Conservation (phyloP, 371 early-diverging fungal genomes). For the Batrachochytrium dendrobatidis region DNA sequence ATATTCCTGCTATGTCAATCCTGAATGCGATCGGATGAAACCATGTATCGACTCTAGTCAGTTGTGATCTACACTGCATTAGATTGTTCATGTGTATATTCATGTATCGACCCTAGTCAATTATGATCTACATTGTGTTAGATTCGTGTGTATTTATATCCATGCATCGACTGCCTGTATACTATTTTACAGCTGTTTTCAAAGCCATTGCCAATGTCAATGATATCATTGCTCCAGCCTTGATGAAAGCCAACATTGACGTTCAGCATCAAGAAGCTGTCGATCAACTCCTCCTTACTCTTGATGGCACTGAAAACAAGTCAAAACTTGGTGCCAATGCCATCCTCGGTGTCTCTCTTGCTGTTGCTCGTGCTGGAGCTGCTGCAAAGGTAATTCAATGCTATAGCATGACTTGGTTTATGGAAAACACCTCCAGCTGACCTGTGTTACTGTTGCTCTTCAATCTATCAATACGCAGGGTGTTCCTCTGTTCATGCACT, state of each 20-base stretch:
- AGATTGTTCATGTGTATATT: not conserved
- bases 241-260: slow-evolving; percentile 66
- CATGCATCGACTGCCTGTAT: not conserved
- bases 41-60: slow-evolving; percentile 1
- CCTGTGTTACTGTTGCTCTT: not conserved
- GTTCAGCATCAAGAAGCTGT: slow-evolving; percentile 81
- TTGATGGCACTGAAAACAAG: slow-evolving; percentile 94
- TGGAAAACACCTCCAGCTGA: too few species aligned
- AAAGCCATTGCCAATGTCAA: slow-evolving; percentile 93
- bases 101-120: too few species aligned
- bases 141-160: too few species aligned
- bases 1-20: not conserved
- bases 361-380: slow-evolving; percentile 94
- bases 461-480: slow-evolving; percentile 39
- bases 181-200: slow-evolving; percentile 69
- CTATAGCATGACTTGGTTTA: not conserved
- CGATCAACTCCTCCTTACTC: slow-evolving; percentile 82
- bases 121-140: too few species aligned
- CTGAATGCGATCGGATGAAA: not conserved
- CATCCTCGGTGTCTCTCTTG: slow-evolving; percentile 95
- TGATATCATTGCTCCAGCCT: slow-evolving; percentile 71
- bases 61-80: not conserved
- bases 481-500: slow-evolving; percentile 86
- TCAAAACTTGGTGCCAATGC: slow-evolving; percentile 92
- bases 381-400: slow-evolving; percentile 47